These are phyloP conservation scores for Aspergillus carlsbadensis DNA, from an alignment of 495 filamentous ascomycete genomes.

Conservation along the genomic window DNA sequence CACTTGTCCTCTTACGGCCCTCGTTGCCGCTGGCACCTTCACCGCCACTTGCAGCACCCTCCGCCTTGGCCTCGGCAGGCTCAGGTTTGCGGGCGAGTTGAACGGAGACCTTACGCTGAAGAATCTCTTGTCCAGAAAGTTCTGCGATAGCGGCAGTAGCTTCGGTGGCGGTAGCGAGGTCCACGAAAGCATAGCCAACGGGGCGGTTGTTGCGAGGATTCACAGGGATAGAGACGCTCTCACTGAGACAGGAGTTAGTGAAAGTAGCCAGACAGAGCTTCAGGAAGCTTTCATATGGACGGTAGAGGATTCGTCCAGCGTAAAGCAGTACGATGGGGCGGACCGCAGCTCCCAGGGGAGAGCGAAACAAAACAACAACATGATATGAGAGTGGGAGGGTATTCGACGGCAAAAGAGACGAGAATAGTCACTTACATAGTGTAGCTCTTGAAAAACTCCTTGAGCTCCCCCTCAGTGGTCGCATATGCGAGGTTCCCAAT, in stretches of 20 bases:
- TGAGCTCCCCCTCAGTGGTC: constrained; percentile 99
- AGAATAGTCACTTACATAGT: constrained; percentile 77
- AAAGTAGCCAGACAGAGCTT: neutral
- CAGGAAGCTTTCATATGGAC: neutral
- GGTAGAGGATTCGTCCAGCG: neutral
- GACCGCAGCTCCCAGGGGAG: too few relatives aligned
- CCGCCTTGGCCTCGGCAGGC: constrained; percentile 71
- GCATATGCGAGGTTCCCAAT: constrained; percentile 99
- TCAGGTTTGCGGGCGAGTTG: constrained; percentile 98
- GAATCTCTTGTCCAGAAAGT: constrained; percentile 93
- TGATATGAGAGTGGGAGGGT: neutral
- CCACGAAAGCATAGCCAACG: constrained; percentile 98
- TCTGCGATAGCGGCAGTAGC: constrained; percentile 91
- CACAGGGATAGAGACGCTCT: constrained; percentile 97
- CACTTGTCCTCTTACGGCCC: constrained; percentile 75
- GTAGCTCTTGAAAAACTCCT: constrained; percentile 97
- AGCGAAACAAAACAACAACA: neutral
- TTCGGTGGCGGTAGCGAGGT: constrained; percentile 89
- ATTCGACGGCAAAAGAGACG: constrained; percentile 4
- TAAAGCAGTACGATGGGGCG: too few relatives aligned
- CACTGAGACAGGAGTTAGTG: constrained; percentile 54
- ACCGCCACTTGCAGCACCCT: constrained; percentile 63
- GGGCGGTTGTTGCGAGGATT: constrained; percentile 98
- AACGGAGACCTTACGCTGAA: constrained; percentile 97
- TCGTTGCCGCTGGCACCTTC: constrained; percentile 70